A percentile compares a stretch with the other conserved stretches of the same genome.
Conservation (phyloP, 371 early-diverging fungal genomes). For the Haplosporangium sp. region DNA sequence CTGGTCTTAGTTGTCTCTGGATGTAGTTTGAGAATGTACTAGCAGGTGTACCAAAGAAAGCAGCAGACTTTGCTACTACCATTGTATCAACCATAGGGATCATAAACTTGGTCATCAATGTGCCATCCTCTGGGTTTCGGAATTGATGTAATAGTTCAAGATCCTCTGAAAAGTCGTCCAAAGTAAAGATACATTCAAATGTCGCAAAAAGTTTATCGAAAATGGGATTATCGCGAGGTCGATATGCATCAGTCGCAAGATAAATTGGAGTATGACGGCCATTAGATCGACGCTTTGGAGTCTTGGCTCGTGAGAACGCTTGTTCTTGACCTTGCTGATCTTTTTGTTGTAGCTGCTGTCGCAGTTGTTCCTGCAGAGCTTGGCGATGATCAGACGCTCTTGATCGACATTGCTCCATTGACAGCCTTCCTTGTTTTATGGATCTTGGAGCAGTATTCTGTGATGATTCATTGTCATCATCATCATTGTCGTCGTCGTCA, state of each 20-base stretch:
- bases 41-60: slow-evolving; percentile 69
- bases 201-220: slow-evolving; percentile 65
- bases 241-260: slow-evolving; percentile 70
- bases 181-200: slow-evolving; percentile 68
- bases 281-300: slow-evolving; percentile 36
- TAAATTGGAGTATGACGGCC: slow-evolving; percentile 61
- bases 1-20: slow-evolving; percentile 47
- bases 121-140: slow-evolving; percentile 64
- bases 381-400: slow-evolving; percentile 30
- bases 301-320: not conserved
- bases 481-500: not conserved
- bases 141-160: slow-evolving; percentile 59
- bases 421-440: slow-evolving; percentile 23
- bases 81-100: slow-evolving; percentile 79
- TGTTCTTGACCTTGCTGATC: slow-evolving; percentile 13
- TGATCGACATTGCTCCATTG: slow-evolving; percentile 41
- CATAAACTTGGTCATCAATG: slow-evolving; percentile 62
- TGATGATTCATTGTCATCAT: not conserved
- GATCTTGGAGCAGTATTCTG: not conserved
- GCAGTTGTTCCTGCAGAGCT: slow-evolving; percentile 15
- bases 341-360: slow-evolving; percentile 15
- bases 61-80: slow-evolving; percentile 68
- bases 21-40: slow-evolving; percentile 67
- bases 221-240: slow-evolving; percentile 64
- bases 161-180: slow-evolving; percentile 64